Conservation (phyloP, 345 rosid genomes). For the Corchorus capsularis region DNA sequence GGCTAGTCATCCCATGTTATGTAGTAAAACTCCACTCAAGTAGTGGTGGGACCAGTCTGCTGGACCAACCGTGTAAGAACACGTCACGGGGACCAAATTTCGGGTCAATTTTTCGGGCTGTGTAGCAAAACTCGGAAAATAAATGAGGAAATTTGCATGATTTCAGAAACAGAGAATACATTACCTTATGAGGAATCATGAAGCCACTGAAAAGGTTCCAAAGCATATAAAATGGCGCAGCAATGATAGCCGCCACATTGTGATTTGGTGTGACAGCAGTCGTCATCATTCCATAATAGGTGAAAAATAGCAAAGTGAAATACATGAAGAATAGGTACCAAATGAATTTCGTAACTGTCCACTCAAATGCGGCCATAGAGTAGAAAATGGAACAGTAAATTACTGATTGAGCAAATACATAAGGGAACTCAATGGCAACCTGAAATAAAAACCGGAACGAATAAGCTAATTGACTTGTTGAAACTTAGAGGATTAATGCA, state of each 20-base stretch:
- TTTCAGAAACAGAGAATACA: too few species aligned
- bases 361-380: conserved; percentile 86
- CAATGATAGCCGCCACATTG: conserved; percentile 81
- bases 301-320: conserved; percentile 83
- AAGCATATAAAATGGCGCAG: conserved; percentile 98
- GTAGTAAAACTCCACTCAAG: too few species aligned
- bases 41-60: too few species aligned
- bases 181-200: conserved; percentile 95
- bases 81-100: too few species aligned
- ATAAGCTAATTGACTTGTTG: conserved; percentile 1
- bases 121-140: too few species aligned
- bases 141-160: too few species aligned
- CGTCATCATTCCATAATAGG: conserved; percentile 98
- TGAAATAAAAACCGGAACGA: conserved; percentile 31
- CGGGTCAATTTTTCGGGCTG: too few species aligned
- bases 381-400: conserved; percentile 82
- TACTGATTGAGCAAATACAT: conserved; percentile 73
- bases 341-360: conserved; percentile 76
- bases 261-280: conserved; percentile 97
- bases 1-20: too few species aligned
- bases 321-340: conserved; percentile 97
- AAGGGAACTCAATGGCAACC: conserved; percentile 94
- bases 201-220: conserved; percentile 99
- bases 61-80: too few species aligned
- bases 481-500: neutral